Conservation (phyloP, 306 rosid genomes). For the Sicyos edulis region DNA sequence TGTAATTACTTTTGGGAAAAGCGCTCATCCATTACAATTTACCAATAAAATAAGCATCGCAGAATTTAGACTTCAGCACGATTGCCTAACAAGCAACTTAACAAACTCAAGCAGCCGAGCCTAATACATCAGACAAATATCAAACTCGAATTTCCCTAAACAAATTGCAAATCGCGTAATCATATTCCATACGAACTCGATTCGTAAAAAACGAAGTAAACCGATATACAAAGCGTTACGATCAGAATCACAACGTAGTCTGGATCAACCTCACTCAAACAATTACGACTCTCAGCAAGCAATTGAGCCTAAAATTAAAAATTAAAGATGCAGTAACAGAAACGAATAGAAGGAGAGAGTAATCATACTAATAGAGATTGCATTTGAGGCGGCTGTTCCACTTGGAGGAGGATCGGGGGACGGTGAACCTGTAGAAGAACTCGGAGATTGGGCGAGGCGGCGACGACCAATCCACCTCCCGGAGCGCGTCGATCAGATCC, state of each 20-base stretch:
- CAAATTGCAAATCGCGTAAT: not conserved
- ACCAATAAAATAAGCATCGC: not conserved
- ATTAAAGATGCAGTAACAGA: not conserved
- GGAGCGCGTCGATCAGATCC: constrained; percentile 93
- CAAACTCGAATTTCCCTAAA: not conserved
- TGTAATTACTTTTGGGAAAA: too few species aligned
- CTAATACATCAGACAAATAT: not conserved
- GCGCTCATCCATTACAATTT: too few species aligned
- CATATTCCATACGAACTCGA: not conserved
- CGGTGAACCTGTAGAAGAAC: constrained; percentile 86
- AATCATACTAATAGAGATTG: constrained; percentile 89
- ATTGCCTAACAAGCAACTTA: not conserved
- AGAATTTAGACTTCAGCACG: not conserved
- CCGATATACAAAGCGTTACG: too few species aligned
- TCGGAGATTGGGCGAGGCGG: constrained; percentile 94
- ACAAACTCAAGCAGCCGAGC: not conserved
- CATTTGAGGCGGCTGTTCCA: constrained; percentile 98
- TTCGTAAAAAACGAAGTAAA: not conserved
- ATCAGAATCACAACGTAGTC: not conserved
- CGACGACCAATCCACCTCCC: constrained; percentile 98
- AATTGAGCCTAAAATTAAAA: not conserved
- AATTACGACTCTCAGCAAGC: too few species aligned
- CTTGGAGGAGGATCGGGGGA: constrained; percentile 72
- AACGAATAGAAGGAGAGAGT: not conserved
- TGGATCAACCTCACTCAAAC: not conserved